A percentile compares a stretch with the other conserved stretches of the same genome.
Conservation (phyloP, 2,329 filamentous ascomycete genomes). For the Zasmidium citrigriseum region DNA sequence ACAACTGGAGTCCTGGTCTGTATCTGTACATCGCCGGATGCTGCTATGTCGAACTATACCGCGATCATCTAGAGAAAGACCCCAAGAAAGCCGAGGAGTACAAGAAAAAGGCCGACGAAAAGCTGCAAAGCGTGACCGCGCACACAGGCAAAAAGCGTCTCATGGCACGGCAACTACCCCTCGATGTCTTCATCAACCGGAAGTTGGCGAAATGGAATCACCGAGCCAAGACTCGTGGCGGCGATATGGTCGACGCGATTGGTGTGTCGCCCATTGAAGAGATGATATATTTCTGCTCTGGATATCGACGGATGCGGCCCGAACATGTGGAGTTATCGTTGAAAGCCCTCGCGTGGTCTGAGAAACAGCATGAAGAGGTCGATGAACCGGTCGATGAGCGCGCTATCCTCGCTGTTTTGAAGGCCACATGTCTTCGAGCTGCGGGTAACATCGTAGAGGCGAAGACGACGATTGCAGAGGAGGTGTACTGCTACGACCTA, state of each 20-base stretch:
- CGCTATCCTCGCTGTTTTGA: constrained; percentile 67
- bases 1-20: constrained; percentile 85
- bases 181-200: constrained; percentile 80
- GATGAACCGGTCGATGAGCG: constrained; percentile 60
- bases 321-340: constrained; percentile 66
- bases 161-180: constrained; percentile 84
- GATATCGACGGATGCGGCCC: constrained; percentile 74
- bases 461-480: constrained; percentile 59
- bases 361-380: constrained; percentile 53
- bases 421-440: constrained; percentile 66
- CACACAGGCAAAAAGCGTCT: constrained; percentile 84
- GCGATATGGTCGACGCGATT: constrained; percentile 76
- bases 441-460: constrained; percentile 62
- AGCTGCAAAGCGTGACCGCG: constrained; percentile 70
- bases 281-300: constrained; percentile 94
- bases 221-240: constrained; percentile 65
- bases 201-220: constrained; percentile 89
- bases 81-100: constrained; percentile 51
- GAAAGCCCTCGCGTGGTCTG: constrained; percentile 65
- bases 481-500: constrained; percentile 63
- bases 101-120: constrained; percentile 60
- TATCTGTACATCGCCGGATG: constrained; percentile 87
- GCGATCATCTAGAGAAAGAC: constrained; percentile 50
- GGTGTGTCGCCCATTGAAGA: constrained; percentile 81
- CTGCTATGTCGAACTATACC: constrained; percentile 79